Percentiles rank a stretch among this genome's conserved stretches.
Evolutionary conservation across 2,329 filamentous ascomycete genomes (phyloP).

Genomic region (Gyromitra esculenta): DNA sequence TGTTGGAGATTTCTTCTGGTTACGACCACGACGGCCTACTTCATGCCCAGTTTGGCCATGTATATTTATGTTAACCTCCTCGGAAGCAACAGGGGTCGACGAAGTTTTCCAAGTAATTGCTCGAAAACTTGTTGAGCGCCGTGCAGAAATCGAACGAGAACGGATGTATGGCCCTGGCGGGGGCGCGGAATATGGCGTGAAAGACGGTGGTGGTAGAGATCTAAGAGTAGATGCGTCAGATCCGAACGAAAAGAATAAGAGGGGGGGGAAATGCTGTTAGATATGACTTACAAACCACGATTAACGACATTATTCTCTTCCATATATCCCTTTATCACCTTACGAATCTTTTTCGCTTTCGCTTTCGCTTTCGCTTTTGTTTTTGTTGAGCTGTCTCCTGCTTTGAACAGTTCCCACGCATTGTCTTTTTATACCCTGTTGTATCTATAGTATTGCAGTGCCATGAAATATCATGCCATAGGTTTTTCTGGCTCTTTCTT

Average conservation of each 20-base stretch:
- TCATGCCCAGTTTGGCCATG: background rate
- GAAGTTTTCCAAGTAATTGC: slow-evolving; percentile 94
- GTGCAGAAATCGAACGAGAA: slow-evolving; percentile 56
- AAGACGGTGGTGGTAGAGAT: slow-evolving; percentile 12
- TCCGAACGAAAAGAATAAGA: slow-evolving; percentile 39
- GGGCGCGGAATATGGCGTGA: slow-evolving; percentile 34
- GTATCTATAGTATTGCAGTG: slow-evolving; percentile 18
- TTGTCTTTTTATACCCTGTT: slow-evolving; percentile 32
- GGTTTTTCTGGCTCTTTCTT: slow-evolving; percentile 11
- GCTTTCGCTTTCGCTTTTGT: background rate
- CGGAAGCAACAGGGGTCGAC: slow-evolving; percentile 73
- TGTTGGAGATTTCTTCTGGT: background rate
- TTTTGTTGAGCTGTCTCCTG: slow-evolving; percentile 17
- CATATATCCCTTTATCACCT: slow-evolving; percentile 18
- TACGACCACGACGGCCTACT: background rate
- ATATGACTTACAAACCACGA: slow-evolving; percentile 1
- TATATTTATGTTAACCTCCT: slow-evolving; percentile 11
- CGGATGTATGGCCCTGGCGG: slow-evolving; percentile 46
- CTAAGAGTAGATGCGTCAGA: slow-evolving; percentile 39
- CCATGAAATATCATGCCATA: slow-evolving; percentile 4
- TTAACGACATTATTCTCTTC: slow-evolving; percentile 38
- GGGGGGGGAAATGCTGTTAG: slow-evolving; percentile 49
- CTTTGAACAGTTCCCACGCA: background rate
- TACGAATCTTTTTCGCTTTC: background rate
- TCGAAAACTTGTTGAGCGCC: slow-evolving; percentile 79